Conservation (phyloP, 306 rosid genomes). For the Biancaea sappan region DNA sequence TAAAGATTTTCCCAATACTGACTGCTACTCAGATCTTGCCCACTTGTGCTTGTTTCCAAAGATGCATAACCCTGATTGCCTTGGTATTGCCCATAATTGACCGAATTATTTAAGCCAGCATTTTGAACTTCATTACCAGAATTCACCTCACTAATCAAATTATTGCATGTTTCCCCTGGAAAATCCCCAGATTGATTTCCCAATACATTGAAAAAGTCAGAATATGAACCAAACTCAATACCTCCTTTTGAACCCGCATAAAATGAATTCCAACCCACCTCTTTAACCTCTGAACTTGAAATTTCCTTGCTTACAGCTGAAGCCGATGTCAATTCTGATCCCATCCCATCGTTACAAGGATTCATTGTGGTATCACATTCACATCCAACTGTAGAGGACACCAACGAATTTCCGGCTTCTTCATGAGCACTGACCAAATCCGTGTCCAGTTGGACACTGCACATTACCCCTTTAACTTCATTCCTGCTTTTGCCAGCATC, state of each 20-base stretch:
- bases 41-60: slow-evolving; percentile 40
- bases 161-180: slow-evolving; percentile 20
- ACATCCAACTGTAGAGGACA: slow-evolving; percentile 36
- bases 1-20: slow-evolving; percentile 76
- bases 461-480: slow-evolving; percentile 27
- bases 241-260: slow-evolving; percentile 63
- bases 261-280: slow-evolving; percentile 82
- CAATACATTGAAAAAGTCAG: slow-evolving; percentile 76
- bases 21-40: slow-evolving; percentile 56
- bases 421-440: slow-evolving; percentile 30
- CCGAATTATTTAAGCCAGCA: slow-evolving; percentile 38
- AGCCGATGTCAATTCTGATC: slow-evolving; percentile 32
- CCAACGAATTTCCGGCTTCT: slow-evolving; percentile 33
- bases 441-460: slow-evolving; percentile 31
- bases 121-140: slow-evolving; percentile 39
- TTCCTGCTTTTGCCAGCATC: slow-evolving; percentile 32
- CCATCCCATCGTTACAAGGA: slow-evolving; percentile 36
- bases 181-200: slow-evolving; percentile 51
- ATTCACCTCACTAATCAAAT: slow-evolving; percentile 37
- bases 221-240: slow-evolving; percentile 61
- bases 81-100: slow-evolving; percentile 43
- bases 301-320: slow-evolving; percentile 32
- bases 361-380: slow-evolving; percentile 28
- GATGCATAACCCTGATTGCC: slow-evolving; percentile 48
- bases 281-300: slow-evolving; percentile 55